These are phyloP conservation scores for Glomus cerebriforme DNA, from an alignment of 192 early-diverging fungal genomes.

Conservation along the genomic window DNA sequence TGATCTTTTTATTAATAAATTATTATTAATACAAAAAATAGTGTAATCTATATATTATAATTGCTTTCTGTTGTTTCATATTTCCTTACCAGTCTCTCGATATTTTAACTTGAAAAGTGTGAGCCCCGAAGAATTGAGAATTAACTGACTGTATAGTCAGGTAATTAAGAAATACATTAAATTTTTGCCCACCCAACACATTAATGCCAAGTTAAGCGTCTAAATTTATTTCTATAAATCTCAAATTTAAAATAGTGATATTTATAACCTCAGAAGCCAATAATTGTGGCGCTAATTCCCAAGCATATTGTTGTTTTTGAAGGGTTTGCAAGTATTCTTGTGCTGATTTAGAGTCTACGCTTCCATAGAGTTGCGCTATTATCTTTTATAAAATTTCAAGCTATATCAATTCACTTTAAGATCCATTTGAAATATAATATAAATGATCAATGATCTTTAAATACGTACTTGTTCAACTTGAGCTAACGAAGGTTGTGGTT, in stretches of 20 bases:
- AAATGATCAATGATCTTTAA: background rate
- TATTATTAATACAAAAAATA: background rate
- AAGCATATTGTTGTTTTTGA: slow-evolving; percentile 54
- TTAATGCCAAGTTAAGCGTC: background rate
- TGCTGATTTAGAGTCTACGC: slow-evolving; percentile 44
- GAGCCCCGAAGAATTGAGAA: slow-evolving; percentile 61
- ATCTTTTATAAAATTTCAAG: background rate
- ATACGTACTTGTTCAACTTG: slow-evolving; percentile 4
- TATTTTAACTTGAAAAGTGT: slow-evolving; percentile 61
- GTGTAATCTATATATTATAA: background rate
- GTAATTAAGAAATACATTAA: background rate
- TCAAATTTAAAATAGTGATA: background rate
- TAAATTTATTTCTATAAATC: background rate
- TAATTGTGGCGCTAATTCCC: slow-evolving; percentile 58
- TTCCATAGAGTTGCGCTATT: slow-evolving; percentile 46
- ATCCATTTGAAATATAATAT: background rate
- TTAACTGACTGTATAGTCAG: slow-evolving; percentile 38
- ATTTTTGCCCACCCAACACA: background rate
- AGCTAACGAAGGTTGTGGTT: background rate
- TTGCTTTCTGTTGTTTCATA: background rate
- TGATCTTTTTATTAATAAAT: background rate
- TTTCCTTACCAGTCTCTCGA: slow-evolving; percentile 54
- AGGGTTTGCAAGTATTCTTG: slow-evolving; percentile 58
- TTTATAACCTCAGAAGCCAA: slow-evolving; percentile 46
- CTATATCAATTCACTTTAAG: background rate